phyloP scores from a whole-genome alignment of 805 yeast species.

The Candida golubevii region DNA sequence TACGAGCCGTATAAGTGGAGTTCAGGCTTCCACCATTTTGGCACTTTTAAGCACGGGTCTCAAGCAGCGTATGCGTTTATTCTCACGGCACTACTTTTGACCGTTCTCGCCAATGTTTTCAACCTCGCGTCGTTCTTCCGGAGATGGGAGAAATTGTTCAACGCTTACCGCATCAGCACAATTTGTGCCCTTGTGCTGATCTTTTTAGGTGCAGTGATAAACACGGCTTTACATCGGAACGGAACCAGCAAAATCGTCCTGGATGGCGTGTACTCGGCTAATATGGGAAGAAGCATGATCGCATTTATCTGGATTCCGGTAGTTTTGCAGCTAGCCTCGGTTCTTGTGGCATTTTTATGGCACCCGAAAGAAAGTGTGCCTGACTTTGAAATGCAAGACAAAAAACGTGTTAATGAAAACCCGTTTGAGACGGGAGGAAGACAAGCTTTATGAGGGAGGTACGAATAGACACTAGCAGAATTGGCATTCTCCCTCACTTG shows the following conservation, averaged over 20 bases:
- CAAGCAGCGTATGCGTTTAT: slow-evolving; percentile 9
- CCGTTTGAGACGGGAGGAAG: slow-evolving; percentile 6
- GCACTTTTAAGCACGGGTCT: slow-evolving; percentile 6
- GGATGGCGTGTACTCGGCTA: slow-evolving; percentile 10
- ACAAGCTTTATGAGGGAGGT: slow-evolving; percentile 2
- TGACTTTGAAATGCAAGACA: neutral
- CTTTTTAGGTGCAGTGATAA: slow-evolving; percentile 7
- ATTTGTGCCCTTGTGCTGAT: slow-evolving; percentile 6
- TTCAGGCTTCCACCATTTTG: slow-evolving; percentile 5
- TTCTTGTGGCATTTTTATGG: slow-evolving; percentile 6
- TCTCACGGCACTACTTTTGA: slow-evolving; percentile 6
- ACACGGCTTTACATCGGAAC: slow-evolving; percentile 9
- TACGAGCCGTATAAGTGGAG: slow-evolving; percentile 13
- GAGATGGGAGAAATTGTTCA: slow-evolving; percentile 3
- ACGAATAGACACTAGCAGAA: no score
- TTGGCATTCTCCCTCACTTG: no score
- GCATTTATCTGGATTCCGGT: slow-evolving; percentile 12
- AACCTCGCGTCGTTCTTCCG: slow-evolving; percentile 5
- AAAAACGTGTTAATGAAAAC: neutral
- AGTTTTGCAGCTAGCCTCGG: slow-evolving; percentile 4
- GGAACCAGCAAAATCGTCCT: slow-evolving; percentile 6
- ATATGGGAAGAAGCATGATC: slow-evolving; percentile 10
- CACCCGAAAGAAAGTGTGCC: neutral
- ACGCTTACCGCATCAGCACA: slow-evolving; percentile 5
- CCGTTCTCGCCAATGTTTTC: slow-evolving; percentile 3